These are phyloP conservation scores for Collariella sp. DNA, from an alignment of 495 filamentous ascomycete species.

Conservation along the genomic window DNA sequence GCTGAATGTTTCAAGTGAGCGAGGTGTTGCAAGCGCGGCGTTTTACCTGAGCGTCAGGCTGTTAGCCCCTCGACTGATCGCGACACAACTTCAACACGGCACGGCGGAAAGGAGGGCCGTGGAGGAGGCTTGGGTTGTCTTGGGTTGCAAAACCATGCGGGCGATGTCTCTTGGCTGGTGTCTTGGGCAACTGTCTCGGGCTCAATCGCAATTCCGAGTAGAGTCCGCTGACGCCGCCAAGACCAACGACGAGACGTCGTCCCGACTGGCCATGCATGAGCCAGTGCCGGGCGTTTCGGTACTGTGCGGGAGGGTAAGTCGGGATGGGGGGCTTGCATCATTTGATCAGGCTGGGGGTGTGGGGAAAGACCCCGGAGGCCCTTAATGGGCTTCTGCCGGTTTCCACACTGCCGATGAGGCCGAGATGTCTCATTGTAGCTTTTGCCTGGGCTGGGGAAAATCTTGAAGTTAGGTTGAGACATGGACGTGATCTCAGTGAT, in stretches of 20 bases:
- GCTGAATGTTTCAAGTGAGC: too few species aligned
- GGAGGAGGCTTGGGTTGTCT: background rate
- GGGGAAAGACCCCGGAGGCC: background rate
- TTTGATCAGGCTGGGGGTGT: background rate
- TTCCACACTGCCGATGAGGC: background rate
- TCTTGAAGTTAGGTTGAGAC: too few species aligned
- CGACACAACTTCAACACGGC: too few species aligned
- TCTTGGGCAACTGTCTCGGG: background rate
- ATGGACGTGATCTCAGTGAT: too few species aligned
- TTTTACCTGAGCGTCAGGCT: too few species aligned
- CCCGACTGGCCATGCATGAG: background rate
- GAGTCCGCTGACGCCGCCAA: slow-evolving; percentile 1
- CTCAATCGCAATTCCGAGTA: slow-evolving; percentile 4
- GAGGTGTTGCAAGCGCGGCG: too few species aligned
- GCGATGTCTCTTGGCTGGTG: background rate
- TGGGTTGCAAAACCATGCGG: too few species aligned
- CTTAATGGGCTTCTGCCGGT: background rate
- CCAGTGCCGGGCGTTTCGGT: background rate
- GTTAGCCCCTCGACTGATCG: too few species aligned
- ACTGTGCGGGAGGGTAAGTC: slow-evolving; percentile 6
- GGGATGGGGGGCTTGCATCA: background rate
- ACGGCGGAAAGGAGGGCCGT: background rate
- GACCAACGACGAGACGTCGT: background rate
- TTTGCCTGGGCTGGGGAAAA: too few species aligned
- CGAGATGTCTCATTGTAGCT: background rate